These are phyloP conservation scores for Aspergillus luchuensis DNA, from an alignment of 2,329 filamentous ascomycete species.

Conservation along the genomic window DNA sequence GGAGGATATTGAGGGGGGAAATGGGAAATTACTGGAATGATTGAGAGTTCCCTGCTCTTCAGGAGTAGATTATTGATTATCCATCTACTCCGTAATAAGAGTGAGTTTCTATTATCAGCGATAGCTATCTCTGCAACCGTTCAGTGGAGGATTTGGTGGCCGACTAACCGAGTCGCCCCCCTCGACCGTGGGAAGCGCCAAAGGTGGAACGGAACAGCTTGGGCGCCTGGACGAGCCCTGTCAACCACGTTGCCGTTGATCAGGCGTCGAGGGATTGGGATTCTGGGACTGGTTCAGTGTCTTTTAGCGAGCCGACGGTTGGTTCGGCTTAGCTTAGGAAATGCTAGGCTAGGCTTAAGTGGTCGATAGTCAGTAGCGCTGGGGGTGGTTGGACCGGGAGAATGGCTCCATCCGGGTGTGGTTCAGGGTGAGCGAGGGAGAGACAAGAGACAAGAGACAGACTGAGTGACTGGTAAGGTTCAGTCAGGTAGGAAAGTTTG, in stretches of 20 bases:
- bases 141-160: neutral
- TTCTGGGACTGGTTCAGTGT: conserved; percentile 2
- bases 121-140: too few relatives aligned
- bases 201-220: conserved; percentile 13
- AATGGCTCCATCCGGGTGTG: neutral
- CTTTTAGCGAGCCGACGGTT: neutral
- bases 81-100: too few relatives aligned
- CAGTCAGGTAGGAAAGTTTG: conserved; percentile 6
- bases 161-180: conserved; percentile 1
- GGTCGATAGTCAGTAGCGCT: too few relatives aligned
- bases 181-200: conserved; percentile 13
- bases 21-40: neutral
- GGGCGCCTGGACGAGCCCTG: conserved; percentile 23
- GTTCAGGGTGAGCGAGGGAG: neutral
- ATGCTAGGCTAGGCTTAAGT: neutral
- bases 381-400: too few relatives aligned
- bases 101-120: too few relatives aligned
- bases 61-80: neutral
- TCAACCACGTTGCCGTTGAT: conserved; percentile 32
- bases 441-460: neutral
- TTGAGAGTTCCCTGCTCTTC: neutral
- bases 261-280: conserved; percentile 9
- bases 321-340: too few relatives aligned
- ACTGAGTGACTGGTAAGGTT: neutral
- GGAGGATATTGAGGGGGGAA: neutral